Percentiles rank a stretch among this genome's conserved stretches.
Evolutionary conservation across 768 basidiomycete species (phyloP).

Genomic region (Lactarius vividus): DNA sequence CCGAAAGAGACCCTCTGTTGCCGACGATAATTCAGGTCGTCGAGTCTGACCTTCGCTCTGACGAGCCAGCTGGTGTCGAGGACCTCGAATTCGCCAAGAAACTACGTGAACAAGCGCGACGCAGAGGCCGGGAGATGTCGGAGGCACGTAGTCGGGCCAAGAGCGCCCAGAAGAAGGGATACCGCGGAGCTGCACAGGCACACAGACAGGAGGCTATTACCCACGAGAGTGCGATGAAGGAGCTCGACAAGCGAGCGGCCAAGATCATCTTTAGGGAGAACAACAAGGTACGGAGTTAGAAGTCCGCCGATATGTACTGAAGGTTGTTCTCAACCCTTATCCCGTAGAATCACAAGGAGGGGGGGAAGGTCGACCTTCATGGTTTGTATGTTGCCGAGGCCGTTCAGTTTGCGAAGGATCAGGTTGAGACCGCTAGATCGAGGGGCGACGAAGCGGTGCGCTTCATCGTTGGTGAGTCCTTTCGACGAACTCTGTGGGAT

Average conservation of each 20-base stretch:
- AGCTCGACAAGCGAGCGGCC: conserved; percentile 7
- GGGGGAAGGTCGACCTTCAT: conserved; percentile 17
- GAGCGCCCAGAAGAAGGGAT: conserved; percentile 1
- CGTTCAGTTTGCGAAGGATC: conserved; percentile 5
- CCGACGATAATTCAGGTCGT: neutral
- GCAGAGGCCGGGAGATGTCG: neutral
- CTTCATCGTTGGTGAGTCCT: conserved; percentile 19
- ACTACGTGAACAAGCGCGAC: conserved; percentile 10
- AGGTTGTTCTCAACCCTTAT: neutral
- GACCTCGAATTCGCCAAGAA: neutral
- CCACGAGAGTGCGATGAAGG: neutral
- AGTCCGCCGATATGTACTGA: neutral
- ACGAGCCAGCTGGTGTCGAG: neutral
- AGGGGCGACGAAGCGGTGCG: neutral
- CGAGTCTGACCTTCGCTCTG: too few relatives aligned
- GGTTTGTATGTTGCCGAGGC: conserved; percentile 15
- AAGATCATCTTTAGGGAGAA: conserved; percentile 9
- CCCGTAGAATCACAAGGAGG: neutral
- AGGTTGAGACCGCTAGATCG: neutral
- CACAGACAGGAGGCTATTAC: neutral
- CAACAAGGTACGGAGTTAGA: conserved; percentile 5
- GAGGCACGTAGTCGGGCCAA: conserved; percentile 5
- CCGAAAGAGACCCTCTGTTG: neutral
- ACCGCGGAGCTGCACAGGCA: neutral
- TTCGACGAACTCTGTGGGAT: neutral